Evolutionary conservation across 805 yeast species (phyloP), one percentile per base, ranked within the genome.

Genomic region (Metschnikowia lachancei): DNA sequence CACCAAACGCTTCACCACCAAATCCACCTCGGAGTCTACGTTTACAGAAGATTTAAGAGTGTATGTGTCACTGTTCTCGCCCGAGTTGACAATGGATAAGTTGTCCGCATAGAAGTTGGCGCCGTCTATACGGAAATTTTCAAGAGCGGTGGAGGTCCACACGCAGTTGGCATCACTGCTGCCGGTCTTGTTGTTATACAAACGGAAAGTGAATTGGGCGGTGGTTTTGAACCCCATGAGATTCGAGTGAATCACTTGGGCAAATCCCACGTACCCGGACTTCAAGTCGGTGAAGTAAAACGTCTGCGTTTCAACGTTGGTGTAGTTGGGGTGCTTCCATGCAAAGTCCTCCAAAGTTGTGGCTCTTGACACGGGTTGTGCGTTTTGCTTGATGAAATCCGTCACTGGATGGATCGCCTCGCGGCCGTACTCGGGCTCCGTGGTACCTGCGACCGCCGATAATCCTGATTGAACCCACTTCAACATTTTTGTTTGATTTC

Each of bases 391-490:
- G 38, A 84, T 80, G 37, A 80, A 64, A 31, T 78, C 79, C 35
- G 86, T 79, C 47, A 91, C 81, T n/a, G 97, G 80, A 60, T 85
- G 92, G 55, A 94, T 87, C 34, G 95, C 95, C 41, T 85, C 96
- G 34, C 85, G 78, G 43, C 99, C 99, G 60, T 94, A 94, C 62
- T 86, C 96, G 20, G 99, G 99, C 66, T 94, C 99, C 2, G 96
- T 97, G 11, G 95, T 81, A 45, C 99, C 99, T 5, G 97, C 92
- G 38, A 90, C 94, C 5, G 95, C 94, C n/a, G 97, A 87, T 44
- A 87, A 75, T 55, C 90, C 83, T 52, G 89, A 84, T 72, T 85
- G 91, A 49, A 85, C 85, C 90, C 90, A 85, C 78, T 82, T 84
- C 43, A 85, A 70, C 91, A 85, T 84, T 37, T 36, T 7, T 26